phyloP scores from a whole-genome alignment of 495 filamentous ascomycete genomes.

The Lophiotrema nucula region DNA sequence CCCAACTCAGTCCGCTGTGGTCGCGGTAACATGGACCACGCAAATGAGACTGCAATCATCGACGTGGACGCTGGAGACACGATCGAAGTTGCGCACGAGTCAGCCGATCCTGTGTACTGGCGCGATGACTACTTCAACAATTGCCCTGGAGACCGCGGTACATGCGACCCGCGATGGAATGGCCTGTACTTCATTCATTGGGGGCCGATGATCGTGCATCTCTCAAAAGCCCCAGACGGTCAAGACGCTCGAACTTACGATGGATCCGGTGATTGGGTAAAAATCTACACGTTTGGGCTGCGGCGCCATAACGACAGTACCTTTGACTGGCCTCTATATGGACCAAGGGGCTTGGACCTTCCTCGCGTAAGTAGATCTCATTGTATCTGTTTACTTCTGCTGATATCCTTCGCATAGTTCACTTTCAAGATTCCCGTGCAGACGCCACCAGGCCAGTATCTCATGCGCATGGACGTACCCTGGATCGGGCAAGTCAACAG shows the following conservation, averaged over 20 bases:
- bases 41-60: constrained; percentile 4
- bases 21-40: constrained; percentile 21
- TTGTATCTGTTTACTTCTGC: not conserved
- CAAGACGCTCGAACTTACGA: not conserved
- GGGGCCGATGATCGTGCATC: not conserved
- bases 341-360: not conserved
- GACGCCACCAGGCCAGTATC: not conserved
- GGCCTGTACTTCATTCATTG: no score
- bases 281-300: not conserved
- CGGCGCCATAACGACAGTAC: not conserved
- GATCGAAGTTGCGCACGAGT: constrained; percentile 21
- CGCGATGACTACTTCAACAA: no score
- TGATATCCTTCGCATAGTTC: not conserved
- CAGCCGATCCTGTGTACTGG: no score
- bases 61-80: constrained; percentile 11
- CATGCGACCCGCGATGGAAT: no score
- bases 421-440: not conserved
- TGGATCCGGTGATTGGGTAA: not conserved
- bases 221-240: not conserved
- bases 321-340: not conserved
- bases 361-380: not conserved
- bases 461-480: not conserved
- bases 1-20: constrained; percentile 21
- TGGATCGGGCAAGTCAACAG: not conserved
- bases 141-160: no score